A percentile compares a stretch with the other conserved stretches of the same genome.
Evolutionary conservation across 1,284 basidiomycete genomes (phyloP).

Genomic region (Schizopora paradoxa): DNA sequence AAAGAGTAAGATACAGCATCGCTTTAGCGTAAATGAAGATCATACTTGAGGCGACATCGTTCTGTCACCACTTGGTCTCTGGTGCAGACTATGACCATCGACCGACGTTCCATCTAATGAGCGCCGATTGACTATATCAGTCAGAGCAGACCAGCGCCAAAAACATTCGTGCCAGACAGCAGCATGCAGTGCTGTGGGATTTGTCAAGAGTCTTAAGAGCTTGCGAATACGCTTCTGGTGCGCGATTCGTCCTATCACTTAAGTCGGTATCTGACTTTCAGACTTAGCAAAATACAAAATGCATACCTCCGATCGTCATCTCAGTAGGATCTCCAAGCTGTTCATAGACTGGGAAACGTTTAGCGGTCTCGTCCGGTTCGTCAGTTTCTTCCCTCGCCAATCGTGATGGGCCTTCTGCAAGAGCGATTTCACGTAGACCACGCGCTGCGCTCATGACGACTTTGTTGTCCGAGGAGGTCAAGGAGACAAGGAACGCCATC

Average conservation of each 20-base stretch:
- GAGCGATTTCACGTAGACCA: conserved; percentile 59
- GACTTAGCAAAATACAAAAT: background rate
- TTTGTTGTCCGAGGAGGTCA: conserved; percentile 61
- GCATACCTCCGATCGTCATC: conserved; percentile 63
- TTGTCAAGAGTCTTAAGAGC: conserved; percentile 58
- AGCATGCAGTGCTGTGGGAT: conserved; percentile 59
- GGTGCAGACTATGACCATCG: conserved; percentile 16
- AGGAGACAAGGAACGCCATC: conserved; percentile 62
- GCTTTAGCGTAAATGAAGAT: conserved; percentile 7
- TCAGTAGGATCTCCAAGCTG: conserved; percentile 70
- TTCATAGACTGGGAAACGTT: conserved; percentile 68
- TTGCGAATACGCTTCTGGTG: conserved; percentile 80
- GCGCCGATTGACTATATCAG: conserved; percentile 38
- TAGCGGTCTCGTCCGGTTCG: conserved; percentile 24
- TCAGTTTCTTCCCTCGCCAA: conserved; percentile 13
- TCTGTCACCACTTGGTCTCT: conserved; percentile 26
- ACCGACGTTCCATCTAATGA: background rate
- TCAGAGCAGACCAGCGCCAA: conserved; percentile 56
- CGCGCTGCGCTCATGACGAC: conserved; percentile 65
- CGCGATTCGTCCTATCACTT: conserved; percentile 53
- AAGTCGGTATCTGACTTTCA: conserved; percentile 9
- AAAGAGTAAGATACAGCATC: too few species aligned
- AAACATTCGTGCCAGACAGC: conserved; percentile 83
- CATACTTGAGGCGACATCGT: conserved; percentile 37
- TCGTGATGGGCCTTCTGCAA: conserved; percentile 56